Evolutionary conservation across 148 eudicot species (phyloP), one percentile per base, ranked within the genome.

Genomic region (Nepenthes gracilis): DNA sequence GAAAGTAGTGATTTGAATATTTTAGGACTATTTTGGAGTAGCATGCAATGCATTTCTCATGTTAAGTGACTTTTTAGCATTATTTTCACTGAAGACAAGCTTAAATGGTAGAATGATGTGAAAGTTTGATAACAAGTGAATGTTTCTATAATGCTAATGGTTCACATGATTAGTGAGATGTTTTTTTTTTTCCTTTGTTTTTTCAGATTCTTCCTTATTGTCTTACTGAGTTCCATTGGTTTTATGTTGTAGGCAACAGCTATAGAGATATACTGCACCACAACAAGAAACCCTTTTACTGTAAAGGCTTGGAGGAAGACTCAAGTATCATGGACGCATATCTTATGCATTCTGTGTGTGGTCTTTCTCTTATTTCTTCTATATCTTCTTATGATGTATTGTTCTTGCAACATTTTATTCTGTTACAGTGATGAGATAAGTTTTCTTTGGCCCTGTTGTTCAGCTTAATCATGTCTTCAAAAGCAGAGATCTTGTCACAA

Each of bases 181-280:
- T 4, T 4, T 8, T 59, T 4, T 49, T 33, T 43, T 13, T 37
- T 43, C 34, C 12, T 34, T 54, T 4, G 49, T 1, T 45, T 33
- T 15, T 43, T n/a, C 36, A 43, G n/a, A 0, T 32, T n/a, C 36
- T 67, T 67, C 35, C 13, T 56, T 8, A 49, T 62, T 4, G 43
- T 58, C 15, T 56, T 34, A 62, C 37, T 57, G 59, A 43, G 56
- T 58, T 10, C 40, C 9, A 14, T 34, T 6, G 47, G 10, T 32
- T 58, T 54, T 49, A 33, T 38, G 63, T 59, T 73, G 33, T 69
- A 94, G 99, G 83, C 75, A 81, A 80, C 72, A 89, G 87, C 72
- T 94, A 94, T 64, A 75, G 76, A 64, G 99, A 94, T 73, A 80
- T 94, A 76, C 72, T 89, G 67, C 95, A 94, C 70, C 90, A 86